These are phyloP conservation scores for Fraxinus latifolia DNA, from an alignment of 305 asterid species.

Conservation along the genomic window DNA sequence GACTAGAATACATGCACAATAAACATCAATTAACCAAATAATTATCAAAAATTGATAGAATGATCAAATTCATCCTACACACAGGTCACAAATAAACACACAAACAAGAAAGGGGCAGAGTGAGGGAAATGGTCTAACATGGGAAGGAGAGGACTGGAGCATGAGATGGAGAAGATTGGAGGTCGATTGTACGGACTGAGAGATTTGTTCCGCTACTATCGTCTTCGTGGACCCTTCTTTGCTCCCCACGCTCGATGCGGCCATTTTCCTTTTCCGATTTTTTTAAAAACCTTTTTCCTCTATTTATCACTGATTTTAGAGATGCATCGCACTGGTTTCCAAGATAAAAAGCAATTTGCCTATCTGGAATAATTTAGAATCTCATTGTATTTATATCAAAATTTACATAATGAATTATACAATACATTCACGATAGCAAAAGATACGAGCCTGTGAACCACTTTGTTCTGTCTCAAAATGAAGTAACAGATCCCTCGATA, in stretches of 20 bases:
- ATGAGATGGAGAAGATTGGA: slow-evolving; percentile 90
- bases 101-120: background rate
- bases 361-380: no score
- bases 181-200: slow-evolving; percentile 74
- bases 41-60: background rate
- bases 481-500: no score
- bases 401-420: no score
- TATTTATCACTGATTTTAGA: background rate
- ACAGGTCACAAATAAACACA: background rate
- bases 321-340: background rate
- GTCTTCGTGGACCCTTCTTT: slow-evolving; percentile 67
- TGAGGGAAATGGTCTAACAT: slow-evolving; percentile 27
- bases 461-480: no score
- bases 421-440: no score
- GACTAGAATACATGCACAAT: background rate
- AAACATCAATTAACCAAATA: background rate
- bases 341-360: background rate
- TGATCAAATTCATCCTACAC: background rate
- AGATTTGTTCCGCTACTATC: slow-evolving; percentile 65
- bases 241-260: slow-evolving; percentile 36
- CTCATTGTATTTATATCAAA: no score
- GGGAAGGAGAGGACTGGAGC: slow-evolving; percentile 83
- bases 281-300: background rate
- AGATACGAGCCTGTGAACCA: no score
- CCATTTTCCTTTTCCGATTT: slow-evolving; percentile 27